Evolutionary conservation across 345 rosid genomes (phyloP).

Genomic region (Salix brachista): DNA sequence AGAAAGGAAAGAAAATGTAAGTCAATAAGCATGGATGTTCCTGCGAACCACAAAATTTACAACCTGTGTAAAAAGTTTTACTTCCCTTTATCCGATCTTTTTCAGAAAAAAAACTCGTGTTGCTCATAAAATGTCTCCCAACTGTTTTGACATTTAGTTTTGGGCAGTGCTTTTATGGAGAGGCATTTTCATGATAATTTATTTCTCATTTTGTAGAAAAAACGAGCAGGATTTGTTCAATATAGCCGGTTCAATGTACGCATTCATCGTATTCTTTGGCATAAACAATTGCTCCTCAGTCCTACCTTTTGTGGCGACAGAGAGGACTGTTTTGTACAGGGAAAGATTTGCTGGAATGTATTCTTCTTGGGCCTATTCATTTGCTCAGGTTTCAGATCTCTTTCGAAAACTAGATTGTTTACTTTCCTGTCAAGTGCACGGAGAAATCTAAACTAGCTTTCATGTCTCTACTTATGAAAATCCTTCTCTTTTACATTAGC

Average conservation of each 20-base stretch:
- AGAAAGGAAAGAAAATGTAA: constrained; percentile 60
- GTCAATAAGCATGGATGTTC: background rate
- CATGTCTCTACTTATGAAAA: no score
- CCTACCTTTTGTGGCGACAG: background rate
- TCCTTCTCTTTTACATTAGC: no score
- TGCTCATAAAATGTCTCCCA: no score
- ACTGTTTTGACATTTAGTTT: background rate
- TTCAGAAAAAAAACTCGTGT: no score
- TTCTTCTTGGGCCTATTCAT: constrained; percentile 1
- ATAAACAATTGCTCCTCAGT: background rate
- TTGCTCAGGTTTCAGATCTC: constrained; percentile 43
- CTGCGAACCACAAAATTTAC: no score
- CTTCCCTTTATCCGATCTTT: no score
- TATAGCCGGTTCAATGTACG: background rate
- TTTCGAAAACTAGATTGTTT: background rate
- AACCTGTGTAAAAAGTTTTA: no score
- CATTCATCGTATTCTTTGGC: background rate
- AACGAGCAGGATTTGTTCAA: background rate
- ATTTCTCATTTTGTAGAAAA: background rate
- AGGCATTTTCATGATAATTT: background rate
- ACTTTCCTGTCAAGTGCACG: background rate
- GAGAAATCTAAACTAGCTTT: background rate
- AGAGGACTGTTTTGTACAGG: background rate
- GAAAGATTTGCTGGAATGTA: constrained; percentile 5
- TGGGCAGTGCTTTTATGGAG: background rate